phyloP scores from a whole-genome alignment of 1,284 basidiomycete genomes.

The Grifola frondosa region DNA sequence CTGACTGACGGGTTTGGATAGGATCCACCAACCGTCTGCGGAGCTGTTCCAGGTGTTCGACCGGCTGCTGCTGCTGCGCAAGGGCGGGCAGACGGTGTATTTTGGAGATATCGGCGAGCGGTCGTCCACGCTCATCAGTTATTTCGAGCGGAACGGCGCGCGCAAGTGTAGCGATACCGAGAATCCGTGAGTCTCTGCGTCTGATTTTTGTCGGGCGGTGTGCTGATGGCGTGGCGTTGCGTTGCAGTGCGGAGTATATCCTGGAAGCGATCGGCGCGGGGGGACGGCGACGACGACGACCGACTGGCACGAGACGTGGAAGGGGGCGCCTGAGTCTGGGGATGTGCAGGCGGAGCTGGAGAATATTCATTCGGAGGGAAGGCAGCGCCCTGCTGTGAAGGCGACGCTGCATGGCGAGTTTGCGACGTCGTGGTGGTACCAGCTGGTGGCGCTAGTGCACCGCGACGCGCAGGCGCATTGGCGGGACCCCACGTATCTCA shows the following conservation, averaged over 20 bases:
- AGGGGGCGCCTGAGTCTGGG: slow-evolving; percentile 27
- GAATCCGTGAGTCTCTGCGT: slow-evolving; percentile 38
- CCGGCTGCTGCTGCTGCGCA: slow-evolving; percentile 53
- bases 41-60: slow-evolving; percentile 77
- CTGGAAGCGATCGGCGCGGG: slow-evolving; percentile 68
- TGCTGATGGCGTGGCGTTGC: not conserved
- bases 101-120: slow-evolving; percentile 74
- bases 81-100: slow-evolving; percentile 76
- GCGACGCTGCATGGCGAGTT: slow-evolving; percentile 41
- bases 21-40: slow-evolving; percentile 67
- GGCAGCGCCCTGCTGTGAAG: slow-evolving; percentile 28
- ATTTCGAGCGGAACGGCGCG: slow-evolving; percentile 68
- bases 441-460: slow-evolving; percentile 44
- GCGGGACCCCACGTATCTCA: slow-evolving; percentile 73
- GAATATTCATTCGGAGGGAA: slow-evolving; percentile 34
- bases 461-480: slow-evolving; percentile 57
- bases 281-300: slow-evolving; percentile 33
- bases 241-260: slow-evolving; percentile 62
- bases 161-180: slow-evolving; percentile 37
- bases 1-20: slow-evolving; percentile 1
- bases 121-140: slow-evolving; percentile 56
- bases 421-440: slow-evolving; percentile 47
- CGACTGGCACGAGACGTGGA: slow-evolving; percentile 38
- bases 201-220: slow-evolving; percentile 32
- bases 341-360: slow-evolving; percentile 29